Conservation (phyloP, 2,329 filamentous ascomycete genomes). For the Botryotinia globosa region DNA sequence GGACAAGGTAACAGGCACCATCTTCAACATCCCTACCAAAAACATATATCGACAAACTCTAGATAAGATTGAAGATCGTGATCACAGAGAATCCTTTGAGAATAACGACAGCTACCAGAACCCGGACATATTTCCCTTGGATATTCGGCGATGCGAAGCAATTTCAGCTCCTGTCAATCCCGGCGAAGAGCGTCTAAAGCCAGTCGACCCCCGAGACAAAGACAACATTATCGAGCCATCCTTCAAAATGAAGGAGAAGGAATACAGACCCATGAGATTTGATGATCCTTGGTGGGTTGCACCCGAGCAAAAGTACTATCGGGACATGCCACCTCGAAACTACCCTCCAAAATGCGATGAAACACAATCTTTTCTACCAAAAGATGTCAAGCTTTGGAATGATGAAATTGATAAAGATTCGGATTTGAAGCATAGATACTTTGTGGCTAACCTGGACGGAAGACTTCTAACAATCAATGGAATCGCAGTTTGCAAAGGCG, state of each 20-base stretch:
- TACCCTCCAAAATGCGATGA: slow-evolving; percentile 24
- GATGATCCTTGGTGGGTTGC: slow-evolving; percentile 34
- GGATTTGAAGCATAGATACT: slow-evolving; percentile 27
- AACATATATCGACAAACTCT: slow-evolving; percentile 2
- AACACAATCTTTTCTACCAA: slow-evolving; percentile 17
- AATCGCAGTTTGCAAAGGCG: slow-evolving; percentile 29
- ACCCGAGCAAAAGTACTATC: slow-evolving; percentile 23
- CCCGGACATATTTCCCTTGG: slow-evolving; percentile 31
- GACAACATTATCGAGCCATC: slow-evolving; percentile 13
- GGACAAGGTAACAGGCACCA: slow-evolving; percentile 34
- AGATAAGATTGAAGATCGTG: not conserved
- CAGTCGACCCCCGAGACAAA: not conserved
- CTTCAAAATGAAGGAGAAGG: slow-evolving; percentile 1
- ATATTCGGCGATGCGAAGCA: slow-evolving; percentile 31
- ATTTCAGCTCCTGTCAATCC: not conserved
- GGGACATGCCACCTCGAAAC: slow-evolving; percentile 28
- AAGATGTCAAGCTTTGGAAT: slow-evolving; percentile 29
- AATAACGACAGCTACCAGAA: not conserved
- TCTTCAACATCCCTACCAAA: slow-evolving; percentile 35
- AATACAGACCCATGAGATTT: slow-evolving; percentile 18
- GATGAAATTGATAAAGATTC: slow-evolving; percentile 29
- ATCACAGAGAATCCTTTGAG: not conserved
- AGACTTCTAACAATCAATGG: slow-evolving; percentile 34
- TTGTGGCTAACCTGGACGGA: slow-evolving; percentile 34
- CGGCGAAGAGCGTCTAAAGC: not conserved